Percentiles rank a stretch among this genome's conserved stretches.
These are phyloP conservation scores for Hypoxylon trugodes DNA, from an alignment of 495 filamentous ascomycete genomes.

Conservation along the genomic window DNA sequence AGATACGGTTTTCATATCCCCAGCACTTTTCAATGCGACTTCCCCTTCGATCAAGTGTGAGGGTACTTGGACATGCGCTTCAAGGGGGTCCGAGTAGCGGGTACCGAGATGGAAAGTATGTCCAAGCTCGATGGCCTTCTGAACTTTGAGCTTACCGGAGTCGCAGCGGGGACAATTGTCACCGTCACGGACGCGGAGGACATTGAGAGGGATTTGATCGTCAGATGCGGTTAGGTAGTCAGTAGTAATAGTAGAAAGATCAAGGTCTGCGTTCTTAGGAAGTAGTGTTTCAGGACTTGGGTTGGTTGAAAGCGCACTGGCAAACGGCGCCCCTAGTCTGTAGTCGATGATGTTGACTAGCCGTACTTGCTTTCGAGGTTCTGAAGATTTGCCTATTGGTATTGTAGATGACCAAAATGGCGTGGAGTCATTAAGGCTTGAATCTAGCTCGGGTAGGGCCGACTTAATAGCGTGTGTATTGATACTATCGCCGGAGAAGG, in stretches of 20 bases:
- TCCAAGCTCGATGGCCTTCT: slow-evolving; percentile 84
- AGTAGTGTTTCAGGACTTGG: slow-evolving; percentile 24
- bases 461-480: slow-evolving; percentile 77
- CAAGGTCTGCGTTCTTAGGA: slow-evolving; percentile 38
- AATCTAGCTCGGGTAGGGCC: slow-evolving; percentile 75
- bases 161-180: slow-evolving; percentile 77
- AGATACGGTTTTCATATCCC: slow-evolving; percentile 46
- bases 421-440: slow-evolving; percentile 69
- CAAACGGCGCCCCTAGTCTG: slow-evolving; percentile 47
- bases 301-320: slow-evolving; percentile 16
- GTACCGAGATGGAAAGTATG: slow-evolving; percentile 96
- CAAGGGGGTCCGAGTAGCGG: slow-evolving; percentile 79
- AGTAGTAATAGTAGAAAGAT: slow-evolving; percentile 36
- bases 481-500: slow-evolving; percentile 57
- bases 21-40: slow-evolving; percentile 11
- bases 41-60: slow-evolving; percentile 19
- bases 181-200: slow-evolving; percentile 70
- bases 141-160: slow-evolving; percentile 67
- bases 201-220: slow-evolving; percentile 53
- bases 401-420: slow-evolving; percentile 60
- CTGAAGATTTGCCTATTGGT: slow-evolving; percentile 6
- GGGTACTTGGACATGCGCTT: slow-evolving; percentile 52
- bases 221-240: slow-evolving; percentile 28
- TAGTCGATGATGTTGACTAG: slow-evolving; percentile 65
- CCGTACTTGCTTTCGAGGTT: slow-evolving; percentile 15